Evolutionary conservation across 805 yeast species (phyloP).

Genomic region (Yarrowia sp.): DNA sequence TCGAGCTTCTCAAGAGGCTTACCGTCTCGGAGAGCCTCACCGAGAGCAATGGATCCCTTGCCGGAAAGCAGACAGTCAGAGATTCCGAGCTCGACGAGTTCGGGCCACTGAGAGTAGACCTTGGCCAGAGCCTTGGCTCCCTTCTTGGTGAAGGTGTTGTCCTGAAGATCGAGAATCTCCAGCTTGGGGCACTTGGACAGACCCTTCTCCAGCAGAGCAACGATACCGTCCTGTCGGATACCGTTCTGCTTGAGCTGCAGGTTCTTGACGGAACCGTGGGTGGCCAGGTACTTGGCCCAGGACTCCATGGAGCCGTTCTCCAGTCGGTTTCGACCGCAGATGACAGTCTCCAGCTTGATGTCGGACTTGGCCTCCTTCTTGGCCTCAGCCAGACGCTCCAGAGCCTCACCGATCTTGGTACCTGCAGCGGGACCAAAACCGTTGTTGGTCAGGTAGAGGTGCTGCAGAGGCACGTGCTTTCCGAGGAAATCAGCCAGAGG

Average conservation of each 20-base stretch:
- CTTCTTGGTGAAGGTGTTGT: conserved; percentile 83
- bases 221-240: conserved; percentile 91
- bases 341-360: conserved; percentile 74
- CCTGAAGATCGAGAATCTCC: conserved; percentile 84
- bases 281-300: conserved; percentile 82
- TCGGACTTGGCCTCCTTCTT: conserved; percentile 59
- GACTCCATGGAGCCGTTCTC: conserved; percentile 93
- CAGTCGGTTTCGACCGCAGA: conserved; percentile 96
- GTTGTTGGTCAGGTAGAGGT: conserved; percentile 87
- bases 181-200: conserved; percentile 66
- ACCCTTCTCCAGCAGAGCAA: conserved; percentile 75
- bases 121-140: conserved; percentile 73
- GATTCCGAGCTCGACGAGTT: conserved; percentile 77
- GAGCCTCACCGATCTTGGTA: conserved; percentile 86
- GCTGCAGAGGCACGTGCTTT: conserved; percentile 79
- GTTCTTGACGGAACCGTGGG: conserved; percentile 73
- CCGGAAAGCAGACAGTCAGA: conserved; percentile 88
- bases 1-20: conserved; percentile 55
- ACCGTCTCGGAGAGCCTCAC: conserved; percentile 50
- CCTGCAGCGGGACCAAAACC: conserved; percentile 99
- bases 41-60: conserved; percentile 70
- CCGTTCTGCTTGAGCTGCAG: conserved; percentile 94
- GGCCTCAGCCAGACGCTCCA: conserved; percentile 70
- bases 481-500: conserved; percentile 81
- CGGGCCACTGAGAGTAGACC: conserved; percentile 66